These are phyloP conservation scores for Cornus florida DNA, from an alignment of 148 eudicot species.

Conservation along the genomic window DNA sequence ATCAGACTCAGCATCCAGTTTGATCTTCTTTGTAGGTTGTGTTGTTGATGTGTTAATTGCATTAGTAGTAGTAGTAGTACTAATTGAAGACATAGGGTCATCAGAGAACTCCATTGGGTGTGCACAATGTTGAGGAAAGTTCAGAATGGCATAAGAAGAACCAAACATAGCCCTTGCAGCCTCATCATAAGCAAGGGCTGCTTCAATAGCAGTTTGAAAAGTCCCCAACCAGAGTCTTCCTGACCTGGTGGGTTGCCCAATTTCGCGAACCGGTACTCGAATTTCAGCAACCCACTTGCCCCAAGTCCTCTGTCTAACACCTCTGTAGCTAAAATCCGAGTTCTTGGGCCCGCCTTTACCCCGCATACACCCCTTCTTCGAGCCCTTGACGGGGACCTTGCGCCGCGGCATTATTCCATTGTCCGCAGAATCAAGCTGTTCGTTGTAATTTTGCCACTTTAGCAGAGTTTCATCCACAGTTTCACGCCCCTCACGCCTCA, in stretches of 20 bases:
- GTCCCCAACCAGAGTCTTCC: slow-evolving; percentile 46
- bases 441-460: slow-evolving; percentile 36
- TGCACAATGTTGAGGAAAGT: slow-evolving; percentile 22
- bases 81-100: neutral
- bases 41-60: too few relatives aligned
- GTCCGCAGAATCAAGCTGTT: neutral
- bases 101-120: neutral
- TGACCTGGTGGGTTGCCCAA: slow-evolving; percentile 9
- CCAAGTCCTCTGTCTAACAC: slow-evolving; percentile 48
- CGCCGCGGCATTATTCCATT: slow-evolving; percentile 19
- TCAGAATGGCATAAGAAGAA: slow-evolving; percentile 36
- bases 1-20: too few relatives aligned
- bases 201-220: slow-evolving; percentile 39
- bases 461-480: neutral
- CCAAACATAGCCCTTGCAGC: slow-evolving; percentile 54
- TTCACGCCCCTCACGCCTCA: neutral
- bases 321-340: slow-evolving; percentile 38
- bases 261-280: slow-evolving; percentile 35
- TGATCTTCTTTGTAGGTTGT: too few relatives aligned
- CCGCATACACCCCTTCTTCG: slow-evolving; percentile 51
- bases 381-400: slow-evolving; percentile 45
- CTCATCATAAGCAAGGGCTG: slow-evolving; percentile 48
- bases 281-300: slow-evolving; percentile 61
- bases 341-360: slow-evolving; percentile 57
- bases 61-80: too few relatives aligned